Base-by-base conservation (phyloP, 2,329 filamentous ascomycete genomes). In the Verticillium zaregamsianum region DNA sequence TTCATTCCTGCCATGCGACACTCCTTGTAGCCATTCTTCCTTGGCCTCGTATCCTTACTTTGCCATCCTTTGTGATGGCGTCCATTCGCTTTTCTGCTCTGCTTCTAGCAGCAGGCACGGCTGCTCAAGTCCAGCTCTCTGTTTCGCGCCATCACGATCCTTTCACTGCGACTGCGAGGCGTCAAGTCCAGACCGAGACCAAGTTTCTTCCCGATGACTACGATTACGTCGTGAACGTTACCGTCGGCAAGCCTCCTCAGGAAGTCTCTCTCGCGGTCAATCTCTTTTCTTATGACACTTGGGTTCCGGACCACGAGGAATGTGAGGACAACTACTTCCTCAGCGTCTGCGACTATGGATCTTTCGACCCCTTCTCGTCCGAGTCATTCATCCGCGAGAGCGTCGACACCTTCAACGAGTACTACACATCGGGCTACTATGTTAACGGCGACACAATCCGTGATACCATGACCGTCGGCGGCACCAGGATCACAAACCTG, bases 371-470 rank as follows among this genome's bases (percentile, higher is more conserved):
- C 9, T 66, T 66, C 14, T 67, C 75, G 5, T 87, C 84, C 66
- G 77, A 74, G 1, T 82, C 82, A 2, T 86, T 77, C 68, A 66
- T 77, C 17, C 60, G 77, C 4, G 73, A 85, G 31, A 73, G 74
- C 17, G 58, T 63, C 12, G 68, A 71, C 59, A 76, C 73, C 15
- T 87, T 88, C 67, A 72, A 79, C 62, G 89, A 90, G 64, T 77
- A 74, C 32, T 88, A 90, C 65, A 80, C 88, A 65, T 83, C 87
- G 66, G 78, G 79, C 32, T 80, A 82, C 5, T 79, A 78, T 12
- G 83, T 83, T 4, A 65, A 68, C 2, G 86, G 86, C 49, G 79
- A 84, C 69, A 87, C 86, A 69, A 80, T 88, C 65, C 33, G 12
- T 3, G 58, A 59, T 17, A 80, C 78, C 25, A 78, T 89, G 57